These are phyloP conservation scores for Phytophthora tubulina DNA, from an alignment of 352 stramenopile genomes.

Conservation along the genomic window DNA sequence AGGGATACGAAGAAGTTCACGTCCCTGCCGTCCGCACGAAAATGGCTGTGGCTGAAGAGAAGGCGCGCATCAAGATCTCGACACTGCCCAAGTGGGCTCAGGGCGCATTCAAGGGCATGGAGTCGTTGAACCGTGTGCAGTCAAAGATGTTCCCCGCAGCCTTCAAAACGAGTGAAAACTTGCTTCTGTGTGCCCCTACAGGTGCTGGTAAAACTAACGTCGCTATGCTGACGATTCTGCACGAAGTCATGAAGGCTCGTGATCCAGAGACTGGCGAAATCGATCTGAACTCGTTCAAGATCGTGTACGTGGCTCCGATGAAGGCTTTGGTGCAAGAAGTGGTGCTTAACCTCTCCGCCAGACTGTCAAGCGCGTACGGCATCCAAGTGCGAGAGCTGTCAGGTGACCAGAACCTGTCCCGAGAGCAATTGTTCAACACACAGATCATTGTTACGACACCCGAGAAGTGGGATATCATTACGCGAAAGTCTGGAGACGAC, in stretches of 20 bases:
- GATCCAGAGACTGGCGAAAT: slow-evolving; percentile 87
- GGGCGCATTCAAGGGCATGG: slow-evolving; percentile 97
- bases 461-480: slow-evolving; percentile 99
- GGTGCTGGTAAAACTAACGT: slow-evolving; percentile 99
- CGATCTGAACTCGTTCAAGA: slow-evolving; percentile 98
- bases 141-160: slow-evolving; percentile 96
- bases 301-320: slow-evolving; percentile 99
- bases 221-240: slow-evolving; percentile 98
- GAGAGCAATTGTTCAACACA: slow-evolving; percentile 98
- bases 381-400: slow-evolving; percentile 98
- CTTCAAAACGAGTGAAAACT: slow-evolving; percentile 96
- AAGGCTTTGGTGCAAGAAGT: slow-evolving; percentile 99
- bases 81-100: slow-evolving; percentile 97
- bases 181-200: slow-evolving; percentile 99
- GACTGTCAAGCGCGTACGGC: slow-evolving; percentile 93
- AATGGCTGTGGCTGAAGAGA: slow-evolving; percentile 75
- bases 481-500: slow-evolving; percentile 97
- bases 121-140: slow-evolving; percentile 99
- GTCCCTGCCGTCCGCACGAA: slow-evolving; percentile 96
- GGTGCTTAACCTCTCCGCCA: slow-evolving; percentile 97
- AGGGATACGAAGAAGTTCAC: slow-evolving; percentile 99
- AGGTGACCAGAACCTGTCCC: slow-evolving; percentile 98
- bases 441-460: slow-evolving; percentile 99
- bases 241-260: slow-evolving; percentile 96
- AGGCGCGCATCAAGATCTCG: slow-evolving; percentile 88